Evolutionary conservation across 495 filamentous ascomycete genomes (phyloP).

Genomic region (Penicillium lagena): DNA sequence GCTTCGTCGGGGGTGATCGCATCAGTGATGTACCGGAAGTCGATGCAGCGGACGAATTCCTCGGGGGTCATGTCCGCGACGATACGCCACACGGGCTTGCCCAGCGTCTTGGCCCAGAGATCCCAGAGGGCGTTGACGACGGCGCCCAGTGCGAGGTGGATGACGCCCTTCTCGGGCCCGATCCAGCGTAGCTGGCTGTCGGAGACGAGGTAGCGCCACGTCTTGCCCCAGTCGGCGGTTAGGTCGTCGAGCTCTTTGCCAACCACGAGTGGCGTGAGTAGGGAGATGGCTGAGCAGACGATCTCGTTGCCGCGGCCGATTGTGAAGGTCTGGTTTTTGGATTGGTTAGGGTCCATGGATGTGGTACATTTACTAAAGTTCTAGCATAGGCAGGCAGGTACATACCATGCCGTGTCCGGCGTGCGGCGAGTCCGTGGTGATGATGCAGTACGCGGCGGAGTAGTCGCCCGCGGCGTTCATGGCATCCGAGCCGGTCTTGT

Average conservation of each 20-base stretch:
- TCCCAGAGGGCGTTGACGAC: conserved; percentile 95
- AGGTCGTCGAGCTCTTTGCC: conserved; percentile 69
- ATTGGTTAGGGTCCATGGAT: not conserved
- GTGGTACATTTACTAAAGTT: conserved; percentile 5
- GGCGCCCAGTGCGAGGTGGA: conserved; percentile 84
- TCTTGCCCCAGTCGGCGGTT: conserved; percentile 76
- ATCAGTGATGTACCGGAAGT: conserved; percentile 91
- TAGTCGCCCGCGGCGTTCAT: conserved; percentile 97
- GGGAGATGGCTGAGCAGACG: conserved; percentile 76
- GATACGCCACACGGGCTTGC: conserved; percentile 86
- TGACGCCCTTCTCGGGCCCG: conserved; percentile 91
- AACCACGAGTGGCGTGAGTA: conserved; percentile 66
- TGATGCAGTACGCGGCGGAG: conserved; percentile 86
- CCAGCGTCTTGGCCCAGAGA: conserved; percentile 81
- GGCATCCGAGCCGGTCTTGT: conserved; percentile 92
- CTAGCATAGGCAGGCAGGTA: not conserved
- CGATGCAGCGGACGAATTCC: conserved; percentile 80
- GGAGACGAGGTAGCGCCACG: conserved; percentile 85
- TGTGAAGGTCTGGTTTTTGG: conserved; percentile 69
- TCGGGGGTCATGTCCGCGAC: conserved; percentile 85
- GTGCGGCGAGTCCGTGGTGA: conserved; percentile 68
- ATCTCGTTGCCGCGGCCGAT: conserved; percentile 95
- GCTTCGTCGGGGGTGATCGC: conserved; percentile 84
- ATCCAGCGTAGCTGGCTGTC: conserved; percentile 93
- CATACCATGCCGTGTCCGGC: conserved; percentile 83